Evolutionary conservation across 106 monocot genomes (phyloP).

Genomic region (Allium fistulosum): DNA sequence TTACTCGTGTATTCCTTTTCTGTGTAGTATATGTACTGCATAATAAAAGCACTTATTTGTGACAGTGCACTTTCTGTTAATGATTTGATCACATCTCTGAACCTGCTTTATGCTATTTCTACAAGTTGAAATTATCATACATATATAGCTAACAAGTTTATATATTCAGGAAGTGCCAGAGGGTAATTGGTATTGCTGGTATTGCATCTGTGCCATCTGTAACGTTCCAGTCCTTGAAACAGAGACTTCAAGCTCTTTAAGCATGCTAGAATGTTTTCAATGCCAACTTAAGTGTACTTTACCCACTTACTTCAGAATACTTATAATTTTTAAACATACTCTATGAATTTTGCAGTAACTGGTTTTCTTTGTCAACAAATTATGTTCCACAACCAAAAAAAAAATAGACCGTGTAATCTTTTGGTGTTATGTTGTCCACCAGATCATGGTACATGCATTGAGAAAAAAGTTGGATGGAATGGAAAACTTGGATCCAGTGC

Average conservation of each 20-base stretch:
- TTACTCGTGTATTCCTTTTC: too few species aligned
- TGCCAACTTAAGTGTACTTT: constrained; percentile 79
- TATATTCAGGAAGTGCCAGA: constrained; percentile 68
- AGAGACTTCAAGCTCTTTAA: constrained; percentile 26
- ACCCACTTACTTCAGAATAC: background rate
- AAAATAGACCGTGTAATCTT: background rate
- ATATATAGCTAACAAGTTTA: too few species aligned
- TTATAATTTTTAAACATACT: background rate
- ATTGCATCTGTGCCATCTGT: constrained; percentile 68
- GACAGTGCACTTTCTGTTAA: too few species aligned
- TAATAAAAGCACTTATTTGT: too few species aligned
- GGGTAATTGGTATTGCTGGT: constrained; percentile 88
- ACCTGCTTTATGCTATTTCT: too few species aligned
- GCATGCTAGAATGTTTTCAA: constrained; percentile 61
- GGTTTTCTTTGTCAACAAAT: background rate
- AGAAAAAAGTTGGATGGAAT: constrained; percentile 13
- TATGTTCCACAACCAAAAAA: background rate
- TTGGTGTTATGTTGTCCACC: constrained; percentile 8
- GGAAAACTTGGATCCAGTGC: constrained; percentile 21
- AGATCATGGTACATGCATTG: constrained; percentile 67
- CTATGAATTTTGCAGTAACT: background rate
- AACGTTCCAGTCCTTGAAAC: constrained; percentile 26
- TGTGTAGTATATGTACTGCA: too few species aligned
- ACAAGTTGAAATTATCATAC: too few species aligned
- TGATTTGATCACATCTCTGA: too few species aligned